phyloP scores from a whole-genome alignment of 805 yeast species.

The Candida pseudofarinosa region DNA sequence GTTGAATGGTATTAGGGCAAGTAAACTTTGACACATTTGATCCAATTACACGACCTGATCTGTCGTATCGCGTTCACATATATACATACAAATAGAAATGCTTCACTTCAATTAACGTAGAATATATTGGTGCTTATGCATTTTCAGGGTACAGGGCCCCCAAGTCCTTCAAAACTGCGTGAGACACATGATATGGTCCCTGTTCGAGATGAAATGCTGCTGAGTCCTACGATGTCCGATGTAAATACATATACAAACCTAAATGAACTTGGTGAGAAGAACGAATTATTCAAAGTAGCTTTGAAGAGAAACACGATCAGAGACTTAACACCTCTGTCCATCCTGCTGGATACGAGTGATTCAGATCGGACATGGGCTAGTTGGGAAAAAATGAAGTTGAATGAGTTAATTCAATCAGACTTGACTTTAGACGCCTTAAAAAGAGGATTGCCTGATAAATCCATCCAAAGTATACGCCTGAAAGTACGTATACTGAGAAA shows the following conservation, averaged over 20 bases:
- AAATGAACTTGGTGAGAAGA: no score
- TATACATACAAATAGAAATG: neutral
- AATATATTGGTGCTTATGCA: neutral
- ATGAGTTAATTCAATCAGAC: neutral
- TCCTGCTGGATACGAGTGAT: neutral
- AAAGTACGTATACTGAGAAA: neutral
- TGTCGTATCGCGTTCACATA: neutral
- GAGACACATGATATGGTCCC: neutral
- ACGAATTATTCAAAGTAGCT: neutral
- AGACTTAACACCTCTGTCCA: neutral
- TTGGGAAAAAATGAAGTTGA: neutral
- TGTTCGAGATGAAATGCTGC: neutral
- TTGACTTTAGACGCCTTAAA: neutral
- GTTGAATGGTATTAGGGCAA: slow-evolving; percentile 49
- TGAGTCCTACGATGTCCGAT: no score
- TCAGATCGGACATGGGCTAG: neutral
- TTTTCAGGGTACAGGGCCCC: neutral
- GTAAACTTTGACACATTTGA: slow-evolving; percentile 25
- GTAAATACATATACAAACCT: no score
- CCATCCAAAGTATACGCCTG: neutral
- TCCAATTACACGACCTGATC: no score
- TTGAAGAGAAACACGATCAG: neutral
- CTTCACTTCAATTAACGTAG: neutral
- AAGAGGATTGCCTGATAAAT: neutral
- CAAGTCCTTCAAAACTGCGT: neutral